Conservation (phyloP, 139 green algal species). For the Chlorella sp. region DNA sequence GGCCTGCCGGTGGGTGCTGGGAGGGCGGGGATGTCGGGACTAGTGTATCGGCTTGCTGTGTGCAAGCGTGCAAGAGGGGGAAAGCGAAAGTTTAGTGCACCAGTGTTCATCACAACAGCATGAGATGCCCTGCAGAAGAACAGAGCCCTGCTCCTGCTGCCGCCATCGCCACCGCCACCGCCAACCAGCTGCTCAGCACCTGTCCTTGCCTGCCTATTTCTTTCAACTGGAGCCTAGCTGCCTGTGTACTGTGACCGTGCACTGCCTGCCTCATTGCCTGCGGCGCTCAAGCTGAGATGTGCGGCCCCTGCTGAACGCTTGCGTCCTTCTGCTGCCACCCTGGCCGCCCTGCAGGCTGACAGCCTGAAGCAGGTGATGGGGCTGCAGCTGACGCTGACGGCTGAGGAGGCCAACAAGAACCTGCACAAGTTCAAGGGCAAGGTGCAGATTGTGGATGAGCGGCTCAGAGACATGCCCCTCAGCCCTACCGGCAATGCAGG, state of each 20-base stretch:
- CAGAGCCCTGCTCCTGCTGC: neutral
- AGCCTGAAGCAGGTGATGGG: neutral
- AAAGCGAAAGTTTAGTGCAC: neutral
- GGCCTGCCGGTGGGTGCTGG: constrained; percentile 28
- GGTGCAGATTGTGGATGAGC: constrained; percentile 5
- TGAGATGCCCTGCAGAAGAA: too few species aligned
- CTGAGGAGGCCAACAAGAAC: constrained; percentile 78
- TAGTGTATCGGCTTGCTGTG: too few species aligned
- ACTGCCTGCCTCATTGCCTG: neutral
- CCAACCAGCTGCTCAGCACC: too few species aligned
- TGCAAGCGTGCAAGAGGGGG: neutral
- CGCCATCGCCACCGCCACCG: neutral
- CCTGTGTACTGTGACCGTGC: too few species aligned
- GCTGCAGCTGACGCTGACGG: constrained; percentile 59
- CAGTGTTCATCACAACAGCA: too few species aligned
- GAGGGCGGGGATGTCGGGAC: neutral
- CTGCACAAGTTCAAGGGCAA: constrained; percentile 82
- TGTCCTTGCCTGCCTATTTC: neutral
- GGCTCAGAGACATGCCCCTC: neutral
- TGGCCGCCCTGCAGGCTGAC: neutral
- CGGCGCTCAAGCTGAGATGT: neutral
- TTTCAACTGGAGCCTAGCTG: neutral
- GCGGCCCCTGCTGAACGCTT: neutral
- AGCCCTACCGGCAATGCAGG: neutral
- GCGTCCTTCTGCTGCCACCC: neutral